Conservation (phyloP, 306 rosid species). For the Acacia crassicarpa region DNA sequence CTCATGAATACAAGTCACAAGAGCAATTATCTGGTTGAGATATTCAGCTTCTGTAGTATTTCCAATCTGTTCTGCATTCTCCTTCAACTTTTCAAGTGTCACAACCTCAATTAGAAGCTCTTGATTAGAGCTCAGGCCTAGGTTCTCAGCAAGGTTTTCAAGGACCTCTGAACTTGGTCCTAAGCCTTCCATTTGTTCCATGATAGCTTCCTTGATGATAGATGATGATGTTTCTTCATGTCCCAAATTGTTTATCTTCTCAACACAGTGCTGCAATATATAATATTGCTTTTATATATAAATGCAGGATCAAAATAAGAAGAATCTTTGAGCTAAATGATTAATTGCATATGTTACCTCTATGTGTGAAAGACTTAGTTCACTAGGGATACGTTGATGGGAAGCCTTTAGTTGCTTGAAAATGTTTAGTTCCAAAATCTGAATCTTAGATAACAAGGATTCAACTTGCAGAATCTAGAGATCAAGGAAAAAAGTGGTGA, state of each 20-base stretch:
- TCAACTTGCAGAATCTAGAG: slow-evolving; percentile 66
- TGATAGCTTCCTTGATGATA: slow-evolving; percentile 50
- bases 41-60: slow-evolving; percentile 59
- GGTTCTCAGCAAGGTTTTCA: slow-evolving; percentile 50
- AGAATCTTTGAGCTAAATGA: neutral
- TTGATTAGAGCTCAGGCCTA: slow-evolving; percentile 59
- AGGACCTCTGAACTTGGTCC: slow-evolving; percentile 54
- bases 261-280: neutral
- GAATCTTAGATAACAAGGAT: slow-evolving; percentile 54
- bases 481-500: slow-evolving; percentile 36
- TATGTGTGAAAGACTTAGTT: neutral
- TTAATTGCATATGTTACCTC: neutral
- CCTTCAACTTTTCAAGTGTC: slow-evolving; percentile 72
- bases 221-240: slow-evolving; percentile 45
- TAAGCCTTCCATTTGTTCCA: slow-evolving; percentile 53
- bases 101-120: slow-evolving; percentile 77
- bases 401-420: slow-evolving; percentile 54
- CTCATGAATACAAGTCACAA: slow-evolving; percentile 53
- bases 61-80: slow-evolving; percentile 67
- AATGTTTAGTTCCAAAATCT: slow-evolving; percentile 40
- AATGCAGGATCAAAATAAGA: neutral
- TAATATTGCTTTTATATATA: neutral
- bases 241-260: slow-evolving; percentile 24
- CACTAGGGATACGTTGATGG: slow-evolving; percentile 48
- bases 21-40: slow-evolving; percentile 58